phyloP scores from a whole-genome alignment of 2,329 filamentous ascomycete genomes.

The Botrytis pseudocinerea region DNA sequence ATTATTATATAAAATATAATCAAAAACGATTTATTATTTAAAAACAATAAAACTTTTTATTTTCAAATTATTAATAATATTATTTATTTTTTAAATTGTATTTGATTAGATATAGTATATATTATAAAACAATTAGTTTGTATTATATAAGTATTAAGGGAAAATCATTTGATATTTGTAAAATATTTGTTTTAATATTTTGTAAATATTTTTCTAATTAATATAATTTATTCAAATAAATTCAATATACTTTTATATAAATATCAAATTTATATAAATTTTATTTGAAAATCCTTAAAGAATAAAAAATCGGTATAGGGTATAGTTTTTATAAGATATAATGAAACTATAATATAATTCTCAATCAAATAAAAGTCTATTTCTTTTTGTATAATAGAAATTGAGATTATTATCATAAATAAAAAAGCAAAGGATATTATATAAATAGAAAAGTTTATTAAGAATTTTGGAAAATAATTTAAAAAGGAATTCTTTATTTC shows the following conservation, averaged over 20 bases:
- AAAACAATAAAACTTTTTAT: not conserved
- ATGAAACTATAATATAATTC: no score
- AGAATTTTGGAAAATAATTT: fast-evolving
- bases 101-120: not conserved
- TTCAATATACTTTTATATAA: not conserved
- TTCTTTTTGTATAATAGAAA: no score
- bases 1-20: not conserved
- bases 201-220: not conserved
- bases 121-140: fast-evolving
- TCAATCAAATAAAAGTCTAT: no score
- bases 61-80: not conserved
- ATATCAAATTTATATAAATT: not conserved
- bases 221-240: not conserved
- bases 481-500: fast-evolving
- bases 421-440: no score
- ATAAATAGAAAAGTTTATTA: no score
- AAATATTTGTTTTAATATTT: not conserved
- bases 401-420: no score
- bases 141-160: not conserved
- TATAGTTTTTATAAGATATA: not conserved
- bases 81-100: not conserved
- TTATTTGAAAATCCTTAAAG: fast-evolving
- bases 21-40: not conserved
- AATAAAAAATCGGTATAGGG: not conserved
- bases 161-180: not conserved